Conservation (phyloP, 345 rosid species). For the Heritiera littoralis region DNA sequence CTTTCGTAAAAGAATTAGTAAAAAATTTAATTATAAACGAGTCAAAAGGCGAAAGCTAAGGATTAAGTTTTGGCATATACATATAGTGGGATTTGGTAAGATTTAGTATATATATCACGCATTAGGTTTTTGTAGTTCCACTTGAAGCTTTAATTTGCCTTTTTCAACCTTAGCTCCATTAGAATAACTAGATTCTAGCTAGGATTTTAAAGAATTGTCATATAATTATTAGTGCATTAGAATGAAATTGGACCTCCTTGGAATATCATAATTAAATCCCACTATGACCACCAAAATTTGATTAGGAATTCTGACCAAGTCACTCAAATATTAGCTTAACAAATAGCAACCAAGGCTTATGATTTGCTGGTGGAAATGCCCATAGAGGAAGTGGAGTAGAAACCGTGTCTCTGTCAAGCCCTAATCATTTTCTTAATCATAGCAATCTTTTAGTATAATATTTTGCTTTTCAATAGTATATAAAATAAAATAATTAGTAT, state of each 20-base stretch:
- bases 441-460: too few relatives aligned
- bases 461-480: too few relatives aligned
- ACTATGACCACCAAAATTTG: not conserved
- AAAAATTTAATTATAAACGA: not conserved
- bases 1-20: not conserved
- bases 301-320: not conserved
- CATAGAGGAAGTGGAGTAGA: not conserved
- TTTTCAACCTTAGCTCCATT: slow-evolving; percentile 14
- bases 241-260: not conserved
- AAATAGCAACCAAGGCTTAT: not conserved
- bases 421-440: slow-evolving; percentile 19
- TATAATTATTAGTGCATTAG: not conserved
- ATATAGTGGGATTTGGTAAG: not conserved
- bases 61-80: not conserved
- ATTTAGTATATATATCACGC: not conserved
- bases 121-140: not conserved
- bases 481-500: too few relatives aligned
- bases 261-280: not conserved
- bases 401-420: slow-evolving; percentile 16
- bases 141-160: not conserved
- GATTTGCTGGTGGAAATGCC: not conserved
- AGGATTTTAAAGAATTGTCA: not conserved
- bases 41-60: slow-evolving; percentile 1
- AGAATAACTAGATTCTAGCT: slow-evolving; percentile 1
- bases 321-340: not conserved